Conservation (phyloP, 495 filamentous ascomycete genomes). For the Tetracladium marchalianum region DNA sequence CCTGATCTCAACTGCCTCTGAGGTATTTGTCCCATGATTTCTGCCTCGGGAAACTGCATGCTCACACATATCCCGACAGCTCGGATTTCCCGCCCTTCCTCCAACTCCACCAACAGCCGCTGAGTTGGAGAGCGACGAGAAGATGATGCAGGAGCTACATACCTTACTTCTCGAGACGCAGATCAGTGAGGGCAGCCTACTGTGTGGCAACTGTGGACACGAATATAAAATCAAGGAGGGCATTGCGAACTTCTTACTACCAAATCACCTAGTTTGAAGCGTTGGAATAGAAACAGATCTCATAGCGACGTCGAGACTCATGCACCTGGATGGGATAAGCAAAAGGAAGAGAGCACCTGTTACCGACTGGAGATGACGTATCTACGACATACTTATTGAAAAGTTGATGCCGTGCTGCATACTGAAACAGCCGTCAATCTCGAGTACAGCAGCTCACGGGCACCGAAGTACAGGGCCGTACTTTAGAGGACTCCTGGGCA, state of each 20-base stretch:
- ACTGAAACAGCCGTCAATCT: too few relatives aligned
- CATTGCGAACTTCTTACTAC: conserved; percentile 91
- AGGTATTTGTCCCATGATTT: conserved; percentile 44
- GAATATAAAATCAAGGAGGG: conserved; percentile 90
- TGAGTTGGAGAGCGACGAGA: conserved; percentile 49
- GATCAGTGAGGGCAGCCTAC: conserved; percentile 74
- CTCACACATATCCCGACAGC: conserved; percentile 32
- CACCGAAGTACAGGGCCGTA: too few relatives aligned
- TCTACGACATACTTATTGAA: neutral
- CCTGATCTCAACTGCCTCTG: conserved; percentile 59
- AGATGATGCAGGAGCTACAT: conserved; percentile 68
- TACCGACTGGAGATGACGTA: neutral
- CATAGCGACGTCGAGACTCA: neutral
- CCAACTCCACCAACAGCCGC: conserved; percentile 47
- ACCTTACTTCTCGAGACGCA: conserved; percentile 80
- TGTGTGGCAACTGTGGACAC: conserved; percentile 86
- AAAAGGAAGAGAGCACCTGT: neutral
- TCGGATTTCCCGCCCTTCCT: conserved; percentile 75
- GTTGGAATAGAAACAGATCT: neutral
- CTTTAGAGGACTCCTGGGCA: too few relatives aligned
- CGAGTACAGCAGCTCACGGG: too few relatives aligned
- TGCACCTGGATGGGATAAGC: conserved; percentile 1
- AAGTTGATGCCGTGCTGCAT: neutral
- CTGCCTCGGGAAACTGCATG: conserved; percentile 2
- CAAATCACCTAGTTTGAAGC: conserved; percentile 68